Evolutionary conservation across 169 alveolate genomes (phyloP), one percentile per base, ranked within the genome.

Genomic region (Eimeria maxima): DNA sequence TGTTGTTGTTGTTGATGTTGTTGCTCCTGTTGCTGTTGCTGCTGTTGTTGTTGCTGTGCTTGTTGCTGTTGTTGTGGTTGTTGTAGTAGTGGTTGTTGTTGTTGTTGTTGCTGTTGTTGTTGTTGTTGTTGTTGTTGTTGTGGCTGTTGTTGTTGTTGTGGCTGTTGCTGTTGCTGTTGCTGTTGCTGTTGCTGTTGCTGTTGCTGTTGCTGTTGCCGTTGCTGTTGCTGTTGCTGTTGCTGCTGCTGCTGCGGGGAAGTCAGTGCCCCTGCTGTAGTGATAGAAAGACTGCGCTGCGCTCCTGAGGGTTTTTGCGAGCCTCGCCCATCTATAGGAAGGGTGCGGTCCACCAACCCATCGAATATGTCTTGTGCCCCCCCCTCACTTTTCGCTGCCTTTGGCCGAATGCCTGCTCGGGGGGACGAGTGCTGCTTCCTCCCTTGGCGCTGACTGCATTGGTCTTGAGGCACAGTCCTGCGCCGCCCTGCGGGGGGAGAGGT

Each of bases 381-480:
- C 67, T 45, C 60, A 78, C 63, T 47, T 53, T 44, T 78, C 89
- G 89, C 63, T 78, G 89, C 67, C 60, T 47, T 78, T 44, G 89
- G 65, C 29, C 89, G 55, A 53, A 27, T 67, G 5, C 55, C 74
- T 53, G 73, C 33, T 55, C 83, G 45, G 74, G 91, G 91, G 63
- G 91, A 83, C 50, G 60, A 20, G 65, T 78, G 91, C 27, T 73
- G 91, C 53, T 83, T 83, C 60, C 91, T 50, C 33, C 91, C 91
- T 16, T 83, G 91, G 74, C 74, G 71, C 53, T 83, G 91, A 65
- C 76, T 55, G 55, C 91, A 74, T 5, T 47, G 76, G 29, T 83
- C 91, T 55, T 83, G 91, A 11, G 91, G 91, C 50, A 83, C 91
- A 29, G 91, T 83, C 74, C 60, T 83, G 50, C 91, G 91, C 91